These are phyloP conservation scores for Xanthoparmelia taractica DNA, from an alignment of 495 filamentous ascomycete genomes.

Conservation along the genomic window DNA sequence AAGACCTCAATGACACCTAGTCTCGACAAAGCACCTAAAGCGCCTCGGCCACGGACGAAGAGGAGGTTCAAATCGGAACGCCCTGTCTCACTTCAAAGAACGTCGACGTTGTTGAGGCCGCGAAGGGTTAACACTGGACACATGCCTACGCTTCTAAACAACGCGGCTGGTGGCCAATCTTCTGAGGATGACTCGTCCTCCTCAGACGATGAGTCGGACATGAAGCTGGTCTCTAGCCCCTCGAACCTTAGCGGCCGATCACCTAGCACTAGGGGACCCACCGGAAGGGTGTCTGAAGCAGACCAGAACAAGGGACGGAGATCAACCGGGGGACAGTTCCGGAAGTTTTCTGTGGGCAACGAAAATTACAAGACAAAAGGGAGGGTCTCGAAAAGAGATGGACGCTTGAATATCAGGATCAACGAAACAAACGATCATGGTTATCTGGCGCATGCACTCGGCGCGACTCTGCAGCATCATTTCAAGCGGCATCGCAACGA, in stretches of 20 bases:
- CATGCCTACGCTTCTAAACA: conserved; percentile 21
- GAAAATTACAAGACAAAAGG: conserved; percentile 57
- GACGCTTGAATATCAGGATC: conserved; percentile 60
- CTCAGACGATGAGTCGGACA: conserved; percentile 18
- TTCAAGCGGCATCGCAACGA: conserved; percentile 17
- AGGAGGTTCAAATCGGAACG: conserved; percentile 17
- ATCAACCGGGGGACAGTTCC: conserved; percentile 14
- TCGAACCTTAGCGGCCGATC: conserved; percentile 16
- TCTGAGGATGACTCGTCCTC: conserved; percentile 19
- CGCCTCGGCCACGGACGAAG: conserved; percentile 11
- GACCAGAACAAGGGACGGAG: background rate
- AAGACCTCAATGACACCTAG: conserved; percentile 1
- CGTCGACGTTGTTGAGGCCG: conserved; percentile 12
- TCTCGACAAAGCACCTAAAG: background rate
- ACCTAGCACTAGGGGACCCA: background rate
- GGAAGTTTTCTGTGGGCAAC: conserved; percentile 48
- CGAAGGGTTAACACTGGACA: conserved; percentile 19
- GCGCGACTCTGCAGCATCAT: conserved; percentile 43
- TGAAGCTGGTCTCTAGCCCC: conserved; percentile 11
- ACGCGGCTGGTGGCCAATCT: conserved; percentile 8
- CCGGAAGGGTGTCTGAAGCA: background rate
- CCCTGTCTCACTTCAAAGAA: conserved; percentile 14
- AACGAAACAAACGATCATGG: conserved; percentile 58
- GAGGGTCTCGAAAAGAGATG: conserved; percentile 59
- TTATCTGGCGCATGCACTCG: conserved; percentile 62